Conservation (phyloP, 2,329 filamentous ascomycete species). For the Hypoxylon sp. region DNA sequence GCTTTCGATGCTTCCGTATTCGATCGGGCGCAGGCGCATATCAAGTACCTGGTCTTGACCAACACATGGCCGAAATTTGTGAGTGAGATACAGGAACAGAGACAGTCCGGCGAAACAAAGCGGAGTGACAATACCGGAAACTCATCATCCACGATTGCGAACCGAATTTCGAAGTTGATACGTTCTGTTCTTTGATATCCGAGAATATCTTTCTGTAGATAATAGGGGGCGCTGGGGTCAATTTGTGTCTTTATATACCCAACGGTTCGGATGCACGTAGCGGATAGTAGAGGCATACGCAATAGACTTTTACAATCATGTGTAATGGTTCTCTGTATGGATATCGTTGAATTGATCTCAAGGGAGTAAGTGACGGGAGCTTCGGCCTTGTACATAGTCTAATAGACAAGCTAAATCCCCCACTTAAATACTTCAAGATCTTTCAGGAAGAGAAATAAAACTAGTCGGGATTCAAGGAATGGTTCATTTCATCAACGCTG, state of each 20-base stretch:
- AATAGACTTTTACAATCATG: not conserved
- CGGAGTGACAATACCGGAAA: constrained; percentile 39
- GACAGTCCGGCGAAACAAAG: constrained; percentile 44
- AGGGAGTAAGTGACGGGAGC: too few species aligned
- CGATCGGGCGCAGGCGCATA: constrained; percentile 69
- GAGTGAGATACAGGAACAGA: constrained; percentile 51
- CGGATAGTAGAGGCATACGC: constrained; percentile 45
- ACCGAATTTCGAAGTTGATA: constrained; percentile 39
- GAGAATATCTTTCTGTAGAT: not conserved
- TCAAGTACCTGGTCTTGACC: constrained; percentile 77
- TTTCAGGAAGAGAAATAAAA: too few species aligned
- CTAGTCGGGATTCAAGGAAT: too few species aligned
- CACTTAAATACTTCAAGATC: too few species aligned
- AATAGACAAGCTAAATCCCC: too few species aligned
- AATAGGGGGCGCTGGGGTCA: not conserved
- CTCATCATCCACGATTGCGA: constrained; percentile 42
- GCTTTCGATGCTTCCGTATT: constrained; percentile 69
- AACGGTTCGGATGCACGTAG: not conserved
- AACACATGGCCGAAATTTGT: constrained; percentile 77
- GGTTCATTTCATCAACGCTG: too few species aligned
- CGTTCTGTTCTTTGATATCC: constrained; percentile 26
- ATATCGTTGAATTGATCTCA: not conserved
- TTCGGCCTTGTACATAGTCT: too few species aligned
- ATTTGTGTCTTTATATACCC: constrained; percentile 14
- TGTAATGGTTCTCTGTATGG: not conserved